Conservation (phyloP, 2,329 filamentous ascomycete genomes). For the Fusarium fracticaudum region DNA sequence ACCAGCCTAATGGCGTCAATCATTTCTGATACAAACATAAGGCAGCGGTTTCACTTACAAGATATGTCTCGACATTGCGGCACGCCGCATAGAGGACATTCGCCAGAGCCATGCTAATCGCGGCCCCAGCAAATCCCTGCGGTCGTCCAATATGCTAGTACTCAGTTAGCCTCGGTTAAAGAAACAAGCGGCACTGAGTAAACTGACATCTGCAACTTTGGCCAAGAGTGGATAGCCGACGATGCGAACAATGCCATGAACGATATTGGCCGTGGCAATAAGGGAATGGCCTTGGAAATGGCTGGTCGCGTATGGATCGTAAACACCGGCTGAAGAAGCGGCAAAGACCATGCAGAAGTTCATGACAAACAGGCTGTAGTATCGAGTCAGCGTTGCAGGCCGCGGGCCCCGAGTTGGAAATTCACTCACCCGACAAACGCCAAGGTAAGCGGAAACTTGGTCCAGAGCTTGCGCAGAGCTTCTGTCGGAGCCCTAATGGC, state of each 20-base stretch:
- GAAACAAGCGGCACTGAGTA: accelerated
- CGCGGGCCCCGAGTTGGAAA: too few species aligned
- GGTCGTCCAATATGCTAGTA: constrained; percentile 11
- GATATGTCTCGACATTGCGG: constrained; percentile 14
- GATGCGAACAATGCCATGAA: constrained; percentile 22
- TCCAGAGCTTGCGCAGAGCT: background rate
- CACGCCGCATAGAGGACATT: constrained; percentile 21
- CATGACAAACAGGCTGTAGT: constrained; percentile 9
- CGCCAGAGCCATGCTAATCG: constrained; percentile 15
- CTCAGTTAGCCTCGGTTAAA: background rate
- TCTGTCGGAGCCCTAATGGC: background rate
- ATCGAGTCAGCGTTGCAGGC: background rate
- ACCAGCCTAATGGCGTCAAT: background rate
- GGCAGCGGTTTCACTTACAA: background rate
- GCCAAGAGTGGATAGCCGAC: constrained; percentile 8
- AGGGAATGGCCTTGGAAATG: constrained; percentile 23
- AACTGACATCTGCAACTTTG: constrained; percentile 11
- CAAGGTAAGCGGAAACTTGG: background rate
- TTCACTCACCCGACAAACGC: background rate
- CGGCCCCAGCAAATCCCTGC: constrained; percentile 8
- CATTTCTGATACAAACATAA: accelerated
- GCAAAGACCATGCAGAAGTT: constrained; percentile 21
- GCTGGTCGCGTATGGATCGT: constrained; percentile 18
- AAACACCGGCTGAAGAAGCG: constrained; percentile 15
- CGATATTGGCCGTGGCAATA: constrained; percentile 1